Base-by-base conservation (phyloP, 257 asterid genomes). In the Haberlea rhodopensis region DNA sequence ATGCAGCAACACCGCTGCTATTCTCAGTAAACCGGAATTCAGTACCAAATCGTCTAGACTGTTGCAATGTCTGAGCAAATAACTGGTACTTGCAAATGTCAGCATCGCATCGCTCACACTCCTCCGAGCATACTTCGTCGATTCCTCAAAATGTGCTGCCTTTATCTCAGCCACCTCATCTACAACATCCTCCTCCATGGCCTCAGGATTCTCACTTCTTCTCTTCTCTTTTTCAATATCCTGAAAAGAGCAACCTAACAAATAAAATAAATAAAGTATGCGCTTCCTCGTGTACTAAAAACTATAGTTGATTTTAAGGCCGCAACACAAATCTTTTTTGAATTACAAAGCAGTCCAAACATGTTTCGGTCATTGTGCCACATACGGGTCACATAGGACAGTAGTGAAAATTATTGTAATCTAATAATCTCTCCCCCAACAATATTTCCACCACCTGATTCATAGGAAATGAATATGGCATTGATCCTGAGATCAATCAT, bases 1-100 rank as follows among this genome's bases (percentile, higher is more conserved):
- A 37, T 2, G 77, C 28, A 13, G 61, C 75, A 3, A 72, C 61
- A 5, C 66, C 72, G 0, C 71, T 45, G 51, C 70, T 61, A 1
- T 58, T 66, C 57, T 63, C 68, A 13, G 43, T 13, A 22, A 63
- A 63, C 1, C 58, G 68, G 57, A 63, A 63, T 28, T 63, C 68
- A 22, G 68, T 32, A 1, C 68, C 68, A 45, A 63, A 63, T 11
- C 68, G 57, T 4, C 68, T 15, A 20, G 68, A 63, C 58, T 63
- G 58, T 57, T 63, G 68, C 37, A 63, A 43, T 5, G 57, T 63
- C 58, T 62, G 53, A 4, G 55, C 67, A 62, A 62, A 62, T 25
- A 32, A 53, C 27, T 62, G 67, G 29, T 62, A 62, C 25, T 62
- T 62, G 16, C 55, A 55, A 18, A 62, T 62, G 32, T 62, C 67